phyloP scores from a whole-genome alignment of 805 yeast genomes.

The Metschnikowia arizonensis region DNA sequence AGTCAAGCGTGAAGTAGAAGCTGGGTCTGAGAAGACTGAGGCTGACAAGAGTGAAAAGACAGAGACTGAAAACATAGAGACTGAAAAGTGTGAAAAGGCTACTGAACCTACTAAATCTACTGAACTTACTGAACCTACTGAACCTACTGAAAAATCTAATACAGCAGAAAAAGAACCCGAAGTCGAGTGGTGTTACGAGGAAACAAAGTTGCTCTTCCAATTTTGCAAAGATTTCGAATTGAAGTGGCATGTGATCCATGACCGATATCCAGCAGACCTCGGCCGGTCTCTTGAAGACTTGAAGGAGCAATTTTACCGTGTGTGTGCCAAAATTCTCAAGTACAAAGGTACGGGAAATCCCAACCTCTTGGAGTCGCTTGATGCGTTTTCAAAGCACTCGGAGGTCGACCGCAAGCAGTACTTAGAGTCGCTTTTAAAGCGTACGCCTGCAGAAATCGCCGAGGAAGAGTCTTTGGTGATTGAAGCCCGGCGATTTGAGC shows the following conservation, averaged over 20 bases:
- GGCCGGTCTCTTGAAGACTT: conserved; percentile 67
- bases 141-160: conserved; percentile 10
- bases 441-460: conserved; percentile 96
- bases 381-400: conserved; percentile 58
- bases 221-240: conserved; percentile 59
- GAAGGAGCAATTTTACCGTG: conserved; percentile 73
- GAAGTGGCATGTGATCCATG: conserved; percentile 64
- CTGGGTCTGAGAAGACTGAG: conserved; percentile 15
- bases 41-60: conserved; percentile 9
- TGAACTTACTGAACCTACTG: no score
- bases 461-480: conserved; percentile 93
- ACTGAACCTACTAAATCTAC: no score
- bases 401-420: conserved; percentile 81
- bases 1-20: neutral
- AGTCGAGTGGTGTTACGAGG: conserved; percentile 65
- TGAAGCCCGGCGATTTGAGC: conserved; percentile 88
- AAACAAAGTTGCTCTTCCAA: conserved; percentile 74
- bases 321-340: conserved; percentile 48
- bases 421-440: conserved; percentile 64
- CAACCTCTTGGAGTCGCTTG: conserved; percentile 55
- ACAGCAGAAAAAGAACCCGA: conserved; percentile 30
- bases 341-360: conserved; percentile 41
- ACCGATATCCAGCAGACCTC: conserved; percentile 43
- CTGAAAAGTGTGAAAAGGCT: neutral
- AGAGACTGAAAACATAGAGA: conserved; percentile 3